Conservation (phyloP, 805 yeast species). For the Monosporozyma aerobia region DNA sequence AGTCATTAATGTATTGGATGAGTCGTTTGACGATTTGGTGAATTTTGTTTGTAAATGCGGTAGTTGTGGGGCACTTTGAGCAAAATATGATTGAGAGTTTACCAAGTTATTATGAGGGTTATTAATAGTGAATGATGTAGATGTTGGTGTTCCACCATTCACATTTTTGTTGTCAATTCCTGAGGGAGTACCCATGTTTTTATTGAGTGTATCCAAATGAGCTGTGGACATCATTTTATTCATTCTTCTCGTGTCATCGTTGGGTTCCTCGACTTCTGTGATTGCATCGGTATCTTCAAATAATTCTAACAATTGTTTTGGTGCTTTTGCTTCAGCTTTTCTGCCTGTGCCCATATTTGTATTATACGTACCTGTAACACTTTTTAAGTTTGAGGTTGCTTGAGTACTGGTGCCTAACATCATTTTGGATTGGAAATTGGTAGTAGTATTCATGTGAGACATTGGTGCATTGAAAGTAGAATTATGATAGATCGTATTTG, state of each 20-base stretch:
- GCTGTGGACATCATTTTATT: slow-evolving; percentile 9
- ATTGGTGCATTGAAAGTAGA: slow-evolving; percentile 24
- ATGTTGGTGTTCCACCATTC: background rate
- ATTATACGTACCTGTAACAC: slow-evolving; percentile 13
- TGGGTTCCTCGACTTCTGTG: slow-evolving; percentile 13
- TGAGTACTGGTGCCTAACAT: slow-evolving; percentile 25
- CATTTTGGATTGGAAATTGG: slow-evolving; percentile 14
- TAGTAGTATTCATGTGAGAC: slow-evolving; percentile 13
- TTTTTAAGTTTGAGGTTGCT: slow-evolving; percentile 13
- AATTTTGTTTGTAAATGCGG: slow-evolving; percentile 25
- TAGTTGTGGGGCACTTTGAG: slow-evolving; percentile 24
- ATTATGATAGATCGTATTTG: slow-evolving; percentile 17
- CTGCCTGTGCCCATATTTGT: slow-evolving; percentile 25
- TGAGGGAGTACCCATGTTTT: slow-evolving; percentile 4
- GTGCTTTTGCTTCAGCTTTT: slow-evolving; percentile 37
- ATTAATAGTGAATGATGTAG: background rate
- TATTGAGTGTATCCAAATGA: slow-evolving; percentile 10
- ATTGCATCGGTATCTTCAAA: slow-evolving; percentile 46
- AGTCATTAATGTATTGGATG: slow-evolving; percentile 28
- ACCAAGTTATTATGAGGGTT: slow-evolving; percentile 13
- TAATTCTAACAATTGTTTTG: slow-evolving; percentile 60
- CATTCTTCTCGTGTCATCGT: slow-evolving; percentile 14
- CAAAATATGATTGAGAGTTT: slow-evolving; percentile 12
- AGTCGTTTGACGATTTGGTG: slow-evolving; percentile 15
- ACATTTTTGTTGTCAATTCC: slow-evolving; percentile 1